phyloP scores from a whole-genome alignment of 495 filamentous ascomycete genomes.

The Podospora tetraspora region DNA sequence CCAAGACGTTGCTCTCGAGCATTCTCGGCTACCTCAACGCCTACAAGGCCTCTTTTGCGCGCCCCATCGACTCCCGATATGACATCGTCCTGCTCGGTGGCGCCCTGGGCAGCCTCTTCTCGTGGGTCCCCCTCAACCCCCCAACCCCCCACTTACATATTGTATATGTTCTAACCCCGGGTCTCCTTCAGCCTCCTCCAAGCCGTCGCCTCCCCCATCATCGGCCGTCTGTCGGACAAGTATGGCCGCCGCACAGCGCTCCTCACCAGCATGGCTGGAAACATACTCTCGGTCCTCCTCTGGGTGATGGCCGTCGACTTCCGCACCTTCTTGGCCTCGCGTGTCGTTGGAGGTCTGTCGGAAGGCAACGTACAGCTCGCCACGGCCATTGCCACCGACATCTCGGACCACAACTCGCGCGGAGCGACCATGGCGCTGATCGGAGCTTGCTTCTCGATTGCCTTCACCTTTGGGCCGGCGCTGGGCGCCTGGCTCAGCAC shows the following conservation, averaged over 20 bases:
- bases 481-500: conserved; percentile 78
- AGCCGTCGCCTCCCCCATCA: conserved; percentile 85
- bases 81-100: conserved; percentile 96
- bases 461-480: conserved; percentile 92
- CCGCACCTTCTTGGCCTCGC: conserved; percentile 86
- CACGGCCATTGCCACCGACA: conserved; percentile 93
- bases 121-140: conserved; percentile 41
- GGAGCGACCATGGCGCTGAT: conserved; percentile 93
- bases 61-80: conserved; percentile 91
- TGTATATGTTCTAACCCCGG: conserved; percentile 10
- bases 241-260: conserved; percentile 86
- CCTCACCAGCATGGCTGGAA: conserved; percentile 90
- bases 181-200: conserved; percentile 57
- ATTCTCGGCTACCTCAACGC: conserved; percentile 82
- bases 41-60: conserved; percentile 91
- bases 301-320: conserved; percentile 94
- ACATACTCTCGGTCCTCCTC: conserved; percentile 84
- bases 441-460: conserved; percentile 92
- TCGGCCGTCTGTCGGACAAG: conserved; percentile 80
- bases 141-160: too few relatives aligned
- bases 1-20: conserved; percentile 61
- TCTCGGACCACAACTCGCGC: conserved; percentile 74
- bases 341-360: conserved; percentile 86
- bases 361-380: conserved; percentile 97
- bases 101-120: conserved; percentile 89